A percentile compares a stretch with the other conserved stretches of the same genome.
Evolutionary conservation across 106 monocot genomes (phyloP).

Genomic region (Alisma plantagoaquatica): DNA sequence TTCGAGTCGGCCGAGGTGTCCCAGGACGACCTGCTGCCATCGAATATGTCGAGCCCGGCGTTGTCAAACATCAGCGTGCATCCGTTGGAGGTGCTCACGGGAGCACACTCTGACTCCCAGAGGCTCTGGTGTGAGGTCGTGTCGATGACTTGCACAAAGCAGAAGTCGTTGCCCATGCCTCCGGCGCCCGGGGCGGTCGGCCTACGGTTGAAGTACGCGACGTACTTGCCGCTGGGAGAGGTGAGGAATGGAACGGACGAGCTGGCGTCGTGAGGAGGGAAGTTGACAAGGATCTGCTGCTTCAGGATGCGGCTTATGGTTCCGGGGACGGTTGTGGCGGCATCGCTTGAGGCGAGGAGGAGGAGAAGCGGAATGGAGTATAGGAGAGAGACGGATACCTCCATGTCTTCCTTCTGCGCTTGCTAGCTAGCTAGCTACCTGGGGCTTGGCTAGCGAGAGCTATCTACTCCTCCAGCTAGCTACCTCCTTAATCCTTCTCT

Average conservation of each 20-base stretch:
- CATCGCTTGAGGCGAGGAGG: too few relatives aligned
- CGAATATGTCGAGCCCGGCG: slow-evolving; percentile 57
- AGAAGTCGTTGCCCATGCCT: slow-evolving; percentile 77
- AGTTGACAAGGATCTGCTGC: slow-evolving; percentile 52
- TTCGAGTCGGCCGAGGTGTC: slow-evolving; percentile 28
- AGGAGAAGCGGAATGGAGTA: too few relatives aligned
- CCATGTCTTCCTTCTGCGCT: too few relatives aligned
- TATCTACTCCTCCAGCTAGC: too few relatives aligned
- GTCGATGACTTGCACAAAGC: slow-evolving; percentile 52
- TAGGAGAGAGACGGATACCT: too few relatives aligned
- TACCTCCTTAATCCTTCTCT: too few relatives aligned
- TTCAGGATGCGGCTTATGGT: too few relatives aligned
- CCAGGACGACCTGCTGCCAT: slow-evolving; percentile 56
- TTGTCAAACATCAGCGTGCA: slow-evolving; percentile 52
- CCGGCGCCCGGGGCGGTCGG: slow-evolving; percentile 40
- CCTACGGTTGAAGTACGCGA: slow-evolving; percentile 36
- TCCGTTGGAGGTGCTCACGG: slow-evolving; percentile 40
- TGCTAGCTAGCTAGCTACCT: too few relatives aligned
- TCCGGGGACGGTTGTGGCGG: too few relatives aligned
- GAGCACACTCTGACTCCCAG: slow-evolving; percentile 78
- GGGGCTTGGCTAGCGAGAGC: too few relatives aligned
- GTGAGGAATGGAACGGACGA: slow-evolving; percentile 42
- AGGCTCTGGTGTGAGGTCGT: slow-evolving; percentile 10
- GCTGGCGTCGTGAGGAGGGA: slow-evolving; percentile 19
- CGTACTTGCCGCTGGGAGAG: slow-evolving; percentile 58